A percentile compares a stretch with the other conserved stretches of the same genome.
Evolutionary conservation across 768 basidiomycete species (phyloP).

Genomic region (Leucosporidium yakuticum): DNA sequence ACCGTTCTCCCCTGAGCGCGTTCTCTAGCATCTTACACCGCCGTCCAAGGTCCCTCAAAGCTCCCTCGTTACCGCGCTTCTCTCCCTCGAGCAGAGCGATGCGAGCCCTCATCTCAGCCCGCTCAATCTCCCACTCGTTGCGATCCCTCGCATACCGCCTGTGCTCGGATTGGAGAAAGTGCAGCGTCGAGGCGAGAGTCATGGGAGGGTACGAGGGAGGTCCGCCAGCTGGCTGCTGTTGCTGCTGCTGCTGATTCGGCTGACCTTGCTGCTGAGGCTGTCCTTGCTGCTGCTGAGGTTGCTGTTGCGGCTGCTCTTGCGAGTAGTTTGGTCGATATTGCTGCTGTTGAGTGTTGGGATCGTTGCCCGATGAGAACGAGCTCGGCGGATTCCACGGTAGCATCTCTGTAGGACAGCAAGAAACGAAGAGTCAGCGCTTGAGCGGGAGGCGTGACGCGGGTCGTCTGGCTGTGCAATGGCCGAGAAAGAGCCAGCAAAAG

Average conservation of each 20-base stretch:
- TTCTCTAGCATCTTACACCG: constrained; percentile 99
- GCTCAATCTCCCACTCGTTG: constrained; percentile 99
- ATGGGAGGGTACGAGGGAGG: constrained; percentile 39
- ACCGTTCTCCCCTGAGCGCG: constrained; percentile 94
- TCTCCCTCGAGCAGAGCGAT: constrained; percentile 97
- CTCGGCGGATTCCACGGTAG: constrained; percentile 31
- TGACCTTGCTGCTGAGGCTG: constrained; percentile 1
- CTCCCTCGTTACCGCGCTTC: constrained; percentile 91
- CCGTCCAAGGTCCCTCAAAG: constrained; percentile 89
- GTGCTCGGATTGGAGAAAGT: constrained; percentile 98
- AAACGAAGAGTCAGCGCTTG: no score
- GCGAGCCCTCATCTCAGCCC: constrained; percentile 97
- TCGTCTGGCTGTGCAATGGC: no score
- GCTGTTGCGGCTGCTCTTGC: constrained; percentile 13
- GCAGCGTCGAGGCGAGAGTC: constrained; percentile 86
- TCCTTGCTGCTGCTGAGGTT: constrained; percentile 4
- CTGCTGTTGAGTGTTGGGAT: constrained; percentile 16
- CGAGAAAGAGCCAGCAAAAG: no score
- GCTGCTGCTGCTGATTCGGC: constrained; percentile 13
- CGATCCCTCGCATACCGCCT: constrained; percentile 93
- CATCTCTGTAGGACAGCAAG: constrained; percentile 10
- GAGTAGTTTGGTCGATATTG: neutral
- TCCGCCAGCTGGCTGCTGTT: neutral
- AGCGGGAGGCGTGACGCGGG: no score
- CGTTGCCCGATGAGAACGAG: constrained; percentile 16